A percentile compares a stretch with the other conserved stretches of the same genome.
phyloP scores from a whole-genome alignment of 2,329 filamentous ascomycete genomes.

The Microdochium nivale region DNA sequence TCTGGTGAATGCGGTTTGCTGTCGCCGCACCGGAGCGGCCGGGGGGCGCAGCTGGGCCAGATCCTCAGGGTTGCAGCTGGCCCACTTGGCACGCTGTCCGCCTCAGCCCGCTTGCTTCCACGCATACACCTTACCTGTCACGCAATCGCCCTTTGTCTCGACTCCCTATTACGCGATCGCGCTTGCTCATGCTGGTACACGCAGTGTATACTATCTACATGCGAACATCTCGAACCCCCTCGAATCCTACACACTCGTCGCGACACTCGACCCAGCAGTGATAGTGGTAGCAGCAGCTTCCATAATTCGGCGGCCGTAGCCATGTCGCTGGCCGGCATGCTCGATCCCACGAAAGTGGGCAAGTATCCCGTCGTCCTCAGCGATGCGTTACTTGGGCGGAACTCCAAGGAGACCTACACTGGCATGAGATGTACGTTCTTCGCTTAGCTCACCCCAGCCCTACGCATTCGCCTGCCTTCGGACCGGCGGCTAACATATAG shows the following conservation, averaged over 20 bases:
- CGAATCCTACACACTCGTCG: neutral
- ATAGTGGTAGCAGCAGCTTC: neutral
- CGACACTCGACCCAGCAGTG: too few species aligned
- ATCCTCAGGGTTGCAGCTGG: neutral
- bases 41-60: neutral
- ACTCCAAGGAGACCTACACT: slow-evolving; percentile 50
- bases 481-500: neutral
- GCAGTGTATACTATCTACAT: too few species aligned
- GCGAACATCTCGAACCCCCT: too few species aligned
- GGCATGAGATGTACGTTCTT: slow-evolving; percentile 47
- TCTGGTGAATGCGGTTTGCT: too few species aligned
- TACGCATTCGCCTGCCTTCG: neutral
- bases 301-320: neutral
- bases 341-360: slow-evolving; percentile 52
- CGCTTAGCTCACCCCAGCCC: neutral
- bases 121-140: neutral
- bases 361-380: slow-evolving; percentile 58
- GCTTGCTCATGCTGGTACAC: too few species aligned
- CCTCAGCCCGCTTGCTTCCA: neutral
- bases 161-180: too few species aligned
- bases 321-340: neutral
- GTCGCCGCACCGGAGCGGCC: neutral
- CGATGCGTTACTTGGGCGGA: slow-evolving; percentile 48
- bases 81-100: neutral
- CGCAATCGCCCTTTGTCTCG: too few species aligned